Conservation (phyloP, 331 rosid species). For the Dryas integrifolia region DNA sequence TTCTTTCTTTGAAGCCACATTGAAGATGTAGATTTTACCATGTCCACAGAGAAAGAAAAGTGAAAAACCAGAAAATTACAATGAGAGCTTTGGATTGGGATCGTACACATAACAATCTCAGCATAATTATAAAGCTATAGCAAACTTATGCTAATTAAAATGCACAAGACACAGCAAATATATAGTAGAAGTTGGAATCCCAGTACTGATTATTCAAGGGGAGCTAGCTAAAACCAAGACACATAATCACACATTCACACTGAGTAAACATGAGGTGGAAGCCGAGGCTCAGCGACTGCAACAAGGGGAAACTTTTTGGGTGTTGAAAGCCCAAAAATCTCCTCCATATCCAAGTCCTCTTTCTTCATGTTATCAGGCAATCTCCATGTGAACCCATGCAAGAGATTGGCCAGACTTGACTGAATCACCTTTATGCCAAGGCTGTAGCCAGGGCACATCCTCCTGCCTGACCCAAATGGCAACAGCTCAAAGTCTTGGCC, state of each 20-base stretch:
- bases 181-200: background rate
- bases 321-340: conserved; percentile 64
- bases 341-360: conserved; percentile 63
- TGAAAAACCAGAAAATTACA: background rate
- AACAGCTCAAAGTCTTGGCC: conserved; percentile 66
- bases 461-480: conserved; percentile 83
- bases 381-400: conserved; percentile 78
- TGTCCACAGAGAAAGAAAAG: background rate
- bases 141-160: background rate
- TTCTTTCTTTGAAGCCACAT: background rate
- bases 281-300: conserved; percentile 47
- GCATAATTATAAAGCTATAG: background rate
- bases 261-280: conserved; percentile 49
- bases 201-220: background rate
- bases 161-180: background rate
- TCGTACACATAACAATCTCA: background rate
- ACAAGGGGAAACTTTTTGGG: conserved; percentile 56
- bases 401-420: conserved; percentile 56
- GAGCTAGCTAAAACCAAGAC: background rate
- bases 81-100: background rate
- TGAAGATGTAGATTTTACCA: background rate
- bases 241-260: conserved; percentile 11
- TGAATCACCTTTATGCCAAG: conserved; percentile 76
- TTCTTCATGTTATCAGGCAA: conserved; percentile 35
- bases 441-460: conserved; percentile 83